A percentile compares a stretch with the other conserved stretches of the same genome.
These are phyloP conservation scores for Scolecobasidium constrictum DNA, from an alignment of 2,329 filamentous ascomycete genomes.

Conservation along the genomic window DNA sequence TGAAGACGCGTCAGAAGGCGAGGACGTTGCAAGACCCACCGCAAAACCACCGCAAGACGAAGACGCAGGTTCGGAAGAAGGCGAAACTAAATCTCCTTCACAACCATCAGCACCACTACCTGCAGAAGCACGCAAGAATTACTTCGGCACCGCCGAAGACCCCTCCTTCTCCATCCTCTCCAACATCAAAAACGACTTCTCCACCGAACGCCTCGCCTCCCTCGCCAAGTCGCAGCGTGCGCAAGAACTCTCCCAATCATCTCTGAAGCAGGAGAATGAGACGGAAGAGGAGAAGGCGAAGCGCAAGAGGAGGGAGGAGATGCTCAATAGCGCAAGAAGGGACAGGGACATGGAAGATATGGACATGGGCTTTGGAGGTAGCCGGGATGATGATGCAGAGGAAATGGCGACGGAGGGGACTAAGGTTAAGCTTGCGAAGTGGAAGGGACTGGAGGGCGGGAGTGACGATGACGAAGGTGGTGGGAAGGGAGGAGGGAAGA, in stretches of 20 bases:
- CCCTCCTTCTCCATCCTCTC: slow-evolving; percentile 12
- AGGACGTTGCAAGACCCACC: neutral
- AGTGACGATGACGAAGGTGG: slow-evolving; percentile 38
- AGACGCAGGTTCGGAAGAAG: slow-evolving; percentile 1
- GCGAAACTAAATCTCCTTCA: slow-evolving; percentile 2
- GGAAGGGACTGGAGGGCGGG: slow-evolving; percentile 43
- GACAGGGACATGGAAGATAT: slow-evolving; percentile 82
- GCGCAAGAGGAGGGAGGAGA: slow-evolving; percentile 49
- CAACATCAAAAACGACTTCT: slow-evolving; percentile 22
- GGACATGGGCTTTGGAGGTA: slow-evolving; percentile 89
- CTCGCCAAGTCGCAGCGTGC: slow-evolving; percentile 63
- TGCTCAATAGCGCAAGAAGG: slow-evolving; percentile 51
- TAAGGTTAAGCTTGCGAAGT: slow-evolving; percentile 57
- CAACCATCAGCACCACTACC: slow-evolving; percentile 11
- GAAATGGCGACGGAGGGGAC: slow-evolving; percentile 53
- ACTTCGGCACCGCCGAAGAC: slow-evolving; percentile 25
- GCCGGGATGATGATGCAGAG: slow-evolving; percentile 77
- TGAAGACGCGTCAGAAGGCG: neutral
- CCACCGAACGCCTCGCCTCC: slow-evolving; percentile 74
- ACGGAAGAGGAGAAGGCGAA: slow-evolving; percentile 52
- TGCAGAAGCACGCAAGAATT: slow-evolving; percentile 19
- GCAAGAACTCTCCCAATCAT: slow-evolving; percentile 18
- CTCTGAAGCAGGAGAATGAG: no score
- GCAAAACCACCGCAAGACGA: slow-evolving; percentile 5
- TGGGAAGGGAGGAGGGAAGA: slow-evolving; percentile 48